A percentile compares a stretch with the other conserved stretches of the same genome.
phyloP scores from a whole-genome alignment of 805 yeast genomes.

The Wickerhamomyces hampshirensis region DNA sequence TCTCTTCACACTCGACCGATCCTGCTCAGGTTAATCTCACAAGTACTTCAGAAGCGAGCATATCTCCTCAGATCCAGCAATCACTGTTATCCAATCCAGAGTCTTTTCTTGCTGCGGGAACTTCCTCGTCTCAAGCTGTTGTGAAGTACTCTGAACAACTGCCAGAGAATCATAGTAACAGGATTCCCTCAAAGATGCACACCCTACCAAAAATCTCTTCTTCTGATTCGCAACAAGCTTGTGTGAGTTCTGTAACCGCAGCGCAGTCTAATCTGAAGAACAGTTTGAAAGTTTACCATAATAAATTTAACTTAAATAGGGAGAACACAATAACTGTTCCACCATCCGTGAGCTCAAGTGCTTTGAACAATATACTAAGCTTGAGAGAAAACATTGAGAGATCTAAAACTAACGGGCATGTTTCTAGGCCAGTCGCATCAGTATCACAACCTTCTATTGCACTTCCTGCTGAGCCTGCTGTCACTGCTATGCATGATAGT shows the following conservation, averaged over 20 bases:
- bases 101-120: no score
- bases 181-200: no score
- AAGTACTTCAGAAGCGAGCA: no score
- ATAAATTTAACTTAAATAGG: constrained; percentile 4
- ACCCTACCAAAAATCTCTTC: not conserved
- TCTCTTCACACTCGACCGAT: no score
- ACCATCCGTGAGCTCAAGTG: constrained; percentile 8
- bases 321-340: constrained; percentile 7
- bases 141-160: no score
- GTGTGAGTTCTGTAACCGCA: not conserved
- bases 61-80: no score
- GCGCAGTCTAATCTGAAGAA: constrained; percentile 14
- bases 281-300: constrained; percentile 6
- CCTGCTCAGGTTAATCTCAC: no score
- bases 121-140: no score
- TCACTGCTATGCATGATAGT: no score
- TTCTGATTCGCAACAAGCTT: not conserved
- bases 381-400: constrained; percentile 4
- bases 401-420: not conserved
- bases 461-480: not conserved
- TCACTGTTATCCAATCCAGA: no score
- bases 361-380: constrained; percentile 7
- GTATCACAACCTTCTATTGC: not conserved
- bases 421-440: no score
- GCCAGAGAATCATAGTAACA: no score